A percentile compares a stretch with the other conserved stretches of the same genome.
Evolutionary conservation across 2,329 filamentous ascomycete species (phyloP).

Genomic region (Talaromyces atroroseus): DNA sequence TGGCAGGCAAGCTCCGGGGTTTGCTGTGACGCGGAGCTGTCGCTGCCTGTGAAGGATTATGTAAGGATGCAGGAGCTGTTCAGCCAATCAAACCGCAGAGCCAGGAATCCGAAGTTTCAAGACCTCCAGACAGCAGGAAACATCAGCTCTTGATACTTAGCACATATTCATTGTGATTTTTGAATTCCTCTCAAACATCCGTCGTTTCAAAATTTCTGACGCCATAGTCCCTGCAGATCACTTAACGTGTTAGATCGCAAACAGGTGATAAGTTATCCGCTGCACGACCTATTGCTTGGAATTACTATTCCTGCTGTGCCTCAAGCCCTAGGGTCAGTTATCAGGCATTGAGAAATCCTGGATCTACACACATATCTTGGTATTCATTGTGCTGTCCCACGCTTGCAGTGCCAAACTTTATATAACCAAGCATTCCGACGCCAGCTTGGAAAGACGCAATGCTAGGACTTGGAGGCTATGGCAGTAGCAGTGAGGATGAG

Average conservation of each 20-base stretch:
- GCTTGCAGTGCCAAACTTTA: not conserved
- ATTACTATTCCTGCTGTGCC: not conserved
- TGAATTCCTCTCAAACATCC: not conserved
- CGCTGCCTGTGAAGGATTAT: constrained; percentile 26
- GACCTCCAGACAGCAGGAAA: not conserved
- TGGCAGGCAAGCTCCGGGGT: constrained; percentile 13
- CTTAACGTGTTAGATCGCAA: not conserved
- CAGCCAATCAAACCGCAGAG: constrained; percentile 6
- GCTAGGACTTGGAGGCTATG: constrained; percentile 40
- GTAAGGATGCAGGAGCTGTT: constrained; percentile 6
- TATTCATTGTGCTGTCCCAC: not conserved
- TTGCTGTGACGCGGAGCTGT: constrained; percentile 31
- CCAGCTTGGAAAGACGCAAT: constrained; percentile 19
- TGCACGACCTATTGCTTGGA: not conserved
- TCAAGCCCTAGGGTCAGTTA: not conserved
- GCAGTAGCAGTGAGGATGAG: constrained; percentile 44
- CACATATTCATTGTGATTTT: not conserved
- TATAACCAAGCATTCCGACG: constrained; percentile 1
- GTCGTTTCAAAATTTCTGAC: not conserved
- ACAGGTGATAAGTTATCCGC: not conserved
- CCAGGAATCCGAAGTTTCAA: not conserved
- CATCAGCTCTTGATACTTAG: not conserved
- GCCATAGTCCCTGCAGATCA: not conserved
- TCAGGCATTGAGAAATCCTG: not conserved
- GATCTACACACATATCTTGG: not conserved